Percentiles rank a stretch among this genome's conserved stretches.
Conservation (phyloP, 352 stramenopile species). For the Elongisporangium undulatum region DNA sequence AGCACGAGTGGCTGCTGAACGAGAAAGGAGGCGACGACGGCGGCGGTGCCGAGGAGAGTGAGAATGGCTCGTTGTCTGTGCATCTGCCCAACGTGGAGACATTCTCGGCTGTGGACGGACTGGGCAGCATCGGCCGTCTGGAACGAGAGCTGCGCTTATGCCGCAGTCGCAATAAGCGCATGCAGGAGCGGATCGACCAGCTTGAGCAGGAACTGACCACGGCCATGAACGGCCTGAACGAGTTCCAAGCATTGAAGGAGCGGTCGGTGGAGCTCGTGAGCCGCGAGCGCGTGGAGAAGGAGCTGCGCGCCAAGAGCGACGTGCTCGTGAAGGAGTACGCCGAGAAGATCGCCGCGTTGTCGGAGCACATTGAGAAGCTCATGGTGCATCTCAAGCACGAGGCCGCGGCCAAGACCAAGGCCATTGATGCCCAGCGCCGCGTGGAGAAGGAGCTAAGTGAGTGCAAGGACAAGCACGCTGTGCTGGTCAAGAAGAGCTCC, state of each 20-base stretch:
- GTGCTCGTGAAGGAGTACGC: slow-evolving; percentile 49
- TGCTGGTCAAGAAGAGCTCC: slow-evolving; percentile 76
- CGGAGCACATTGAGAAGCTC: slow-evolving; percentile 95
- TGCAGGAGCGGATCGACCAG: slow-evolving; percentile 37
- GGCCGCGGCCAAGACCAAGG: slow-evolving; percentile 89
- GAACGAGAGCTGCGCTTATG: slow-evolving; percentile 68
- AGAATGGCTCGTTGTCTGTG: slow-evolving; percentile 7
- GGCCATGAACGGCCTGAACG: slow-evolving; percentile 35
- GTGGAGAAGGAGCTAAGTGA: slow-evolving; percentile 81
- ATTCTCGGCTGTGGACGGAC: slow-evolving; percentile 57
- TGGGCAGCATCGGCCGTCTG: slow-evolving; percentile 52
- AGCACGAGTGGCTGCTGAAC: slow-evolving; percentile 56
- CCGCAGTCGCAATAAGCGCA: slow-evolving; percentile 68
- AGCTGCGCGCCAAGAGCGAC: slow-evolving; percentile 72
- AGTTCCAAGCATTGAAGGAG: slow-evolving; percentile 70
- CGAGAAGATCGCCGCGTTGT: slow-evolving; percentile 90
- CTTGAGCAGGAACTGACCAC: slow-evolving; percentile 53
- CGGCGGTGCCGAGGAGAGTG: slow-evolving; percentile 2
- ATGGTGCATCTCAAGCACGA: slow-evolving; percentile 97
- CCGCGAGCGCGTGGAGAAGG: slow-evolving; percentile 83
- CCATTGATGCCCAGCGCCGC: slow-evolving; percentile 65
- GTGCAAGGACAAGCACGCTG: slow-evolving; percentile 44
- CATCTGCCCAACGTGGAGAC: slow-evolving; percentile 55
- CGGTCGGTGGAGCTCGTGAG: slow-evolving; percentile 75
- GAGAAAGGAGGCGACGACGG: slow-evolving; percentile 4